Percentiles rank a stretch among this genome's conserved stretches.
Evolutionary conservation across 129 eudicot species (phyloP).

Genomic region (Kitagawia praeruptora): DNA sequence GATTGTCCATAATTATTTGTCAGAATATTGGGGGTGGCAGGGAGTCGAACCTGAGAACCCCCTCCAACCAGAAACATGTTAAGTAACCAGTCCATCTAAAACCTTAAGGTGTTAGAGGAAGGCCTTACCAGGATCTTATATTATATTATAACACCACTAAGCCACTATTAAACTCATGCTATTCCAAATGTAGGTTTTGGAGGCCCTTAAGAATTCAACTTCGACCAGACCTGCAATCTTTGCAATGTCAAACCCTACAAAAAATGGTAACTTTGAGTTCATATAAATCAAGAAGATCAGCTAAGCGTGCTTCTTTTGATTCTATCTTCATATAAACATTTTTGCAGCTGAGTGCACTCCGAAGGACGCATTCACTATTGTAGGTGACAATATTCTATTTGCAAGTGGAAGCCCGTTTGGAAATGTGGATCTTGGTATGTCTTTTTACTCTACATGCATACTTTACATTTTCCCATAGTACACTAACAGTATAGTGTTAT

Average conservation of each 20-base stretch:
- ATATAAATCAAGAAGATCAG: slow-evolving; percentile 11
- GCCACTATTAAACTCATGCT: not conserved
- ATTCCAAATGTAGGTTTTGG: slow-evolving; percentile 53
- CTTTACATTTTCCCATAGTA: not conserved
- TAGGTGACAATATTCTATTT: slow-evolving; percentile 72
- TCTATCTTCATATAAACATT: slow-evolving; percentile 7
- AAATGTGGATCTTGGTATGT: slow-evolving; percentile 82
- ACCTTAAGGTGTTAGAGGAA: no score
- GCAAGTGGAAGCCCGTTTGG: slow-evolving; percentile 91
- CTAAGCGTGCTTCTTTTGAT: slow-evolving; percentile 1
- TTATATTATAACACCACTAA: no score
- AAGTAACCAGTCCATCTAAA: no score
- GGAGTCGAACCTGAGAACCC: no score
- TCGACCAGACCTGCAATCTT: slow-evolving; percentile 97
- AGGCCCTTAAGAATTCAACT: slow-evolving; percentile 85
- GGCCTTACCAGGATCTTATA: no score
- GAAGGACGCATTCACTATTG: slow-evolving; percentile 76
- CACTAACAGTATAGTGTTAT: not conserved
- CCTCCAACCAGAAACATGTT: no score
- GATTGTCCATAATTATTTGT: not conserved
- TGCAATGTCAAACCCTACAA: slow-evolving; percentile 96
- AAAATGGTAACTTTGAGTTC: slow-evolving; percentile 42
- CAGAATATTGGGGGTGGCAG: no score
- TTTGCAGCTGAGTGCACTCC: slow-evolving; percentile 89
- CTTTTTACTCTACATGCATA: slow-evolving; percentile 4